These are phyloP conservation scores for Neonectria sp. DNA, from an alignment of 2,329 filamentous ascomycete genomes.

Conservation along the genomic window DNA sequence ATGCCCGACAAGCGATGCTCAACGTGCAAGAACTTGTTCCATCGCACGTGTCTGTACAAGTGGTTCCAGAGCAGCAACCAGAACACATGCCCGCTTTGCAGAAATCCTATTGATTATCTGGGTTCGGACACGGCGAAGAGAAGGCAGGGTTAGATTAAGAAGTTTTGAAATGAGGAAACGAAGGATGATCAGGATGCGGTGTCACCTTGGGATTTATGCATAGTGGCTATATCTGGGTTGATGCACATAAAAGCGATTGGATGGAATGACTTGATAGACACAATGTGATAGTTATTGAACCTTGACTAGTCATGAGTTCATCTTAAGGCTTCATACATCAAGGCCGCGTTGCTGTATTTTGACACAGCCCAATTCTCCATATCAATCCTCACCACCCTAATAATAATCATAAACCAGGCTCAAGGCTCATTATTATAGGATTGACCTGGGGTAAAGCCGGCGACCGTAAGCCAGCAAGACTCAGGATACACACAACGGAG, in stretches of 20 bases:
- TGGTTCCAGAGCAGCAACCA: conserved; percentile 97
- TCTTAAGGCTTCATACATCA: neutral
- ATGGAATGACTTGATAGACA: neutral
- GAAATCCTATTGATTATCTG: conserved; percentile 83
- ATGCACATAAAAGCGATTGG: neutral
- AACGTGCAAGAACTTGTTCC: conserved; percentile 96
- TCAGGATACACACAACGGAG: too few species aligned
- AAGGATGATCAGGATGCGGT: neutral
- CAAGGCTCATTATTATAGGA: too few species aligned
- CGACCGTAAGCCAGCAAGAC: too few species aligned
- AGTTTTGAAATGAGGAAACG: neutral
- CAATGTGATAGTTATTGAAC: neutral
- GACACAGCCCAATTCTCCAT: neutral
- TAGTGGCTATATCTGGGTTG: neutral
- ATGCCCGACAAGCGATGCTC: conserved; percentile 92
- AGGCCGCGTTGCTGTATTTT: neutral
- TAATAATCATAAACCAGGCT: too few species aligned
- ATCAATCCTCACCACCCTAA: neutral
- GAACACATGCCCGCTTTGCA: conserved; percentile 92
- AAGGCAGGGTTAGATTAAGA: conserved; percentile 45
- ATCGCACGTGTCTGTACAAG: conserved; percentile 90
- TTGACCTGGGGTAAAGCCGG: too few species aligned
- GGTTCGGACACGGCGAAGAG: conserved; percentile 59
- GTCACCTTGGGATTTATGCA: neutral
- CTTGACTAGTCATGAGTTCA: neutral